Conservation (phyloP, 306 rosid genomes). For the Lathyrus aphaca region DNA sequence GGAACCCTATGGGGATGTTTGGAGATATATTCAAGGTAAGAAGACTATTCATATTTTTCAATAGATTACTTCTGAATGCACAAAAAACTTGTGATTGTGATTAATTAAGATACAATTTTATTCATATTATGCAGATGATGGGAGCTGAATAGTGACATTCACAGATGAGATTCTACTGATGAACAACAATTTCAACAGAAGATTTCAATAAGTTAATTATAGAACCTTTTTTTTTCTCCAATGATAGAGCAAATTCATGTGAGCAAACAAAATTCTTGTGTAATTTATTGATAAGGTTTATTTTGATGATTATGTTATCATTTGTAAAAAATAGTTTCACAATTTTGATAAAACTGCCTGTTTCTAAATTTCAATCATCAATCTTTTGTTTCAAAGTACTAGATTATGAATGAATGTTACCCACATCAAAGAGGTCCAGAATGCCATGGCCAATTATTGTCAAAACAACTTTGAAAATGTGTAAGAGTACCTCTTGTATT, state of each 20-base stretch:
- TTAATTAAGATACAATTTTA: conserved; percentile 11
- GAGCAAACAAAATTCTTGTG: conserved; percentile 19
- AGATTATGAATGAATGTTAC: not conserved
- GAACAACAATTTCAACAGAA: conserved; percentile 29
- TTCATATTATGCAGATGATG: conserved; percentile 71
- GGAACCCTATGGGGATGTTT: conserved; percentile 90
- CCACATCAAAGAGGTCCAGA: not conserved
- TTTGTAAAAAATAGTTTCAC: conserved; percentile 38
- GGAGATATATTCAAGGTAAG: conserved; percentile 93
- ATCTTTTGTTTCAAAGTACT: not conserved
- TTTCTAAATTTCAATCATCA: conserved; percentile 10
- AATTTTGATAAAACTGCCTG: conserved; percentile 22
- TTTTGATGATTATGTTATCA: conserved; percentile 29
- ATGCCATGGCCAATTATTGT: not conserved
- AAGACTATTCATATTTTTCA: conserved; percentile 1
- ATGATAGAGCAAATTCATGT: conserved; percentile 2
- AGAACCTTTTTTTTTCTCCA: not conserved
- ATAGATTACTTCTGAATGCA: not conserved
- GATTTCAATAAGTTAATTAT: conserved; percentile 31
- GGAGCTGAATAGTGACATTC: conserved; percentile 54
- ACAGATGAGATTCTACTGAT: conserved; percentile 19
- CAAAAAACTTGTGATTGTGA: not conserved
- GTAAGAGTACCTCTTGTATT: too few species aligned
- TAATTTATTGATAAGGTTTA: conserved; percentile 27
- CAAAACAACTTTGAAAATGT: too few species aligned